A percentile compares a stretch with the other conserved stretches of the same genome.
Evolutionary conservation across 805 yeast species (phyloP).

Genomic region (Starmerella geochares): DNA sequence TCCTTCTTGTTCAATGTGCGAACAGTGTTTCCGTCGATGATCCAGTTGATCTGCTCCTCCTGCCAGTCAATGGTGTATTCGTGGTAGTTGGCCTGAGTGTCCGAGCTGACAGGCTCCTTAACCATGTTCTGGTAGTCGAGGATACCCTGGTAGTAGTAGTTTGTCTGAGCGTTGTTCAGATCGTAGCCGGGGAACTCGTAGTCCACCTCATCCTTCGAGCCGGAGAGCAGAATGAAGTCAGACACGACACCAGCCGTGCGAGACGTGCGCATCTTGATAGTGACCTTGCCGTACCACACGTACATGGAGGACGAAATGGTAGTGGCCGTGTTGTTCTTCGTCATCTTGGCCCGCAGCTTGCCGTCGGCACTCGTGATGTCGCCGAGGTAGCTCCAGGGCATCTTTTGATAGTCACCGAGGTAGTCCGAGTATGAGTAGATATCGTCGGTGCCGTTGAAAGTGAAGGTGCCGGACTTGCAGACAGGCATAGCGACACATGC

Average conservation of each 20-base stretch:
- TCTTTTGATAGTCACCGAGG: slow-evolving; percentile 59
- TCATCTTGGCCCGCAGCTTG: slow-evolving; percentile 64
- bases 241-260: slow-evolving; percentile 71
- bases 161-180: slow-evolving; percentile 57
- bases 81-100: slow-evolving; percentile 60
- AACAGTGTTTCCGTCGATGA: slow-evolving; percentile 53
- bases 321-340: slow-evolving; percentile 61
- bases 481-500: slow-evolving; percentile 84
- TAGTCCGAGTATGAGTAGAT: slow-evolving; percentile 36
- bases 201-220: slow-evolving; percentile 85
- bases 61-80: slow-evolving; percentile 72
- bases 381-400: slow-evolving; percentile 61
- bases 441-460: slow-evolving; percentile 28
- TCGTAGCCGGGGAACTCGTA: slow-evolving; percentile 75
- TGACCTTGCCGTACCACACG: slow-evolving; percentile 80
- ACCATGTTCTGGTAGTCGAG: slow-evolving; percentile 55
- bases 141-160: slow-evolving; percentile 68
- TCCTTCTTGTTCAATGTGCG: slow-evolving; percentile 51
- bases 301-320: slow-evolving; percentile 68
- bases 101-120: slow-evolving; percentile 36
- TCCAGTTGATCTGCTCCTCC: slow-evolving; percentile 62
- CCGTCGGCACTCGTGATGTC: slow-evolving; percentile 41
- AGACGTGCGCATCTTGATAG: slow-evolving; percentile 61
- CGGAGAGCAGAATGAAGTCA: slow-evolving; percentile 70
- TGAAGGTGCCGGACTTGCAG: slow-evolving; percentile 29